Evolutionary conservation across 1,139 yeast species (phyloP).

Genomic region (Debaryomyces nepalensis): DNA sequence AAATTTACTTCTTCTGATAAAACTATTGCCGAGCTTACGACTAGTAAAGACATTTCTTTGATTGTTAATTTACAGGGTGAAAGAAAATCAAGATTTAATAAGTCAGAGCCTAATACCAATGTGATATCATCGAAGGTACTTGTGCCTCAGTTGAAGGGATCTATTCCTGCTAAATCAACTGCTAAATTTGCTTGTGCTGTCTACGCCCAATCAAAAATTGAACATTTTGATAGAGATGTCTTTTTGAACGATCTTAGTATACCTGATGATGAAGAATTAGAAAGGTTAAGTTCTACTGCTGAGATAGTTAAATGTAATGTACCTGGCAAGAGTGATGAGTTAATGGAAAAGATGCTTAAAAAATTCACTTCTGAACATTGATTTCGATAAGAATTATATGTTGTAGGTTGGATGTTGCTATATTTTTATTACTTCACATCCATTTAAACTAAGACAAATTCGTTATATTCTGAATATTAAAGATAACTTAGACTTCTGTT

Average conservation of each 20-base stretch:
- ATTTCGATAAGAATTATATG: too few species aligned
- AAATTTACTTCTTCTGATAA: constrained; percentile 17
- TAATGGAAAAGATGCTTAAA: too few species aligned
- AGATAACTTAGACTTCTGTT: too few species aligned
- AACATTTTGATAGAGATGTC: background rate
- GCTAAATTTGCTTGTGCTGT: constrained; percentile 7
- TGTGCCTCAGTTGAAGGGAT: constrained; percentile 16
- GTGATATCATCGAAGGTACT: constrained; percentile 20
- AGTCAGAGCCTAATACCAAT: constrained; percentile 32
- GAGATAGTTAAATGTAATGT: constrained; percentile 13
- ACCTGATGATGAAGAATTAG: constrained; percentile 1
- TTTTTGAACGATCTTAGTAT: background rate
- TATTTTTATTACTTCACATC: too few species aligned
- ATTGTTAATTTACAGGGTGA: constrained; percentile 14
- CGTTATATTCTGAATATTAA: too few species aligned
- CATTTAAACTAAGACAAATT: too few species aligned
- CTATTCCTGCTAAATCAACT: constrained; percentile 5
- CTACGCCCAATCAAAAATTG: background rate
- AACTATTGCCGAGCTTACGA: constrained; percentile 13
- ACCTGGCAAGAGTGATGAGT: background rate
- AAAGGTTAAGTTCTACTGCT: constrained; percentile 6
- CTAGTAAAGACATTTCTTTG: constrained; percentile 17
- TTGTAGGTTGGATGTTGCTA: too few species aligned
- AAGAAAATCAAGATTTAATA: constrained; percentile 19
- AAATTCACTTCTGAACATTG: too few species aligned